Conservation (phyloP, 225 moss, liverwort and hornwort species). For the Straminergon stramineum region DNA sequence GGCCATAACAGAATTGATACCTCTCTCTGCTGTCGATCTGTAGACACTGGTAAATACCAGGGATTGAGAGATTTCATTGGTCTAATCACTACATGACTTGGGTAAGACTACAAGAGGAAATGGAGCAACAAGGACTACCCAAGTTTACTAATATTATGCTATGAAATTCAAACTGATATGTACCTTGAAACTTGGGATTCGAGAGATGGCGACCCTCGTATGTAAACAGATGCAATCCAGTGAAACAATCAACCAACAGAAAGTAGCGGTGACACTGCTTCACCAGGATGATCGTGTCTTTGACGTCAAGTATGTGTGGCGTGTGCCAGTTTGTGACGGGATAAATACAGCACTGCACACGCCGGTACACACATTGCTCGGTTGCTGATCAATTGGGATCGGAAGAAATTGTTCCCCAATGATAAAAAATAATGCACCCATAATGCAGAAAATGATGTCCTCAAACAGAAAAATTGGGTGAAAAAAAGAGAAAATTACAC, state of each 20-base stretch:
- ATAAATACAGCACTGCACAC: constrained; percentile 63
- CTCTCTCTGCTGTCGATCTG: background rate
- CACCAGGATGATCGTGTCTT: constrained; percentile 60
- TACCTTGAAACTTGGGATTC: constrained; percentile 82
- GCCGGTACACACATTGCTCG: background rate
- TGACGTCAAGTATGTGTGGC: constrained; percentile 65
- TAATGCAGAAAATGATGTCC: background rate
- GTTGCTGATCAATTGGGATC: background rate
- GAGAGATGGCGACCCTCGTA: constrained; percentile 77
- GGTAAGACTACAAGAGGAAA: background rate
- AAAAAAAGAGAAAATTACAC: background rate
- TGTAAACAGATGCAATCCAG: constrained; percentile 66
- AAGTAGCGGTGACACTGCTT: constrained; percentile 68
- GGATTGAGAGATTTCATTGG: background rate
- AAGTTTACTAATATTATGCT: background rate
- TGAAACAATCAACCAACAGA: constrained; percentile 62
- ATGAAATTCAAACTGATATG: background rate
- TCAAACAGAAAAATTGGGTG: background rate
- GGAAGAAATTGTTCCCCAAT: accelerated
- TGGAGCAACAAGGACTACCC: background rate
- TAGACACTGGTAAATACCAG: background rate
- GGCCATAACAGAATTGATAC: background rate
- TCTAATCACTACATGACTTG: background rate
- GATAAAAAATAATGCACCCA: background rate
- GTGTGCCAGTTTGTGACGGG: constrained; percentile 67